Evolutionary conservation across 1,284 basidiomycete genomes (phyloP).

Genomic region (Malassezia furfur): DNA sequence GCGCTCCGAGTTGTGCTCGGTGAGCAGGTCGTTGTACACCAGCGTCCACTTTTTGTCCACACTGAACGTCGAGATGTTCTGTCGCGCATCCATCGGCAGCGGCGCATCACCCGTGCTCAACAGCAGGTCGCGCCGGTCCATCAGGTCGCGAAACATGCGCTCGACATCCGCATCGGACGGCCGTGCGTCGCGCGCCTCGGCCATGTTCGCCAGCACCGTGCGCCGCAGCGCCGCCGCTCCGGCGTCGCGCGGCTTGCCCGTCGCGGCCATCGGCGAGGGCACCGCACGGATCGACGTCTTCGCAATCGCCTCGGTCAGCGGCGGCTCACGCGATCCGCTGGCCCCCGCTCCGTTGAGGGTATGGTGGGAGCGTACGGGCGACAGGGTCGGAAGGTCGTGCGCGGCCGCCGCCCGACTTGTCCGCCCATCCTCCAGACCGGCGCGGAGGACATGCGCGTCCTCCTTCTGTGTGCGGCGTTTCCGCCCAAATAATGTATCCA

Average conservation of each 20-base stretch:
- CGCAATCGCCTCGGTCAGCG: background rate
- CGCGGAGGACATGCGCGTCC: background rate
- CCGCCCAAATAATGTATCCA: constrained; percentile 17
- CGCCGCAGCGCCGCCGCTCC: constrained; percentile 4
- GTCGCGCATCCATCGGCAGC: constrained; percentile 34
- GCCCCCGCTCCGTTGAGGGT: background rate
- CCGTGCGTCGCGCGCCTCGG: constrained; percentile 31
- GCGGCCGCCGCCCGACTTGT: background rate
- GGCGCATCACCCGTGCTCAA: constrained; percentile 34
- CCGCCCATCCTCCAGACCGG: background rate
- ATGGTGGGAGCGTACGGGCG: background rate
- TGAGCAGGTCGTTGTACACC: constrained; percentile 72
- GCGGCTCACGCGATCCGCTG: background rate
- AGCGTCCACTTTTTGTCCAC: constrained; percentile 83
- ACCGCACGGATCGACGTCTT: background rate
- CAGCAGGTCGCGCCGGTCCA: constrained; percentile 45
- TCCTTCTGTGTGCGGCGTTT: constrained; percentile 9
- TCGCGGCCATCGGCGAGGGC: background rate
- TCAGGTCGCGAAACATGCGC: constrained; percentile 45
- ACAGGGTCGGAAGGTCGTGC: background rate
- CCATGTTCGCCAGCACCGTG: constrained; percentile 9
- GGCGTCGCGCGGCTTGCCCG: background rate
- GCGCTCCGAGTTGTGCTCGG: constrained; percentile 59
- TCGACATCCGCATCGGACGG: constrained; percentile 40
- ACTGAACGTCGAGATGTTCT: constrained; percentile 42